These are phyloP conservation scores for Vigna nakashimae DNA, from an alignment of 306 rosid genomes.

Conservation along the genomic window DNA sequence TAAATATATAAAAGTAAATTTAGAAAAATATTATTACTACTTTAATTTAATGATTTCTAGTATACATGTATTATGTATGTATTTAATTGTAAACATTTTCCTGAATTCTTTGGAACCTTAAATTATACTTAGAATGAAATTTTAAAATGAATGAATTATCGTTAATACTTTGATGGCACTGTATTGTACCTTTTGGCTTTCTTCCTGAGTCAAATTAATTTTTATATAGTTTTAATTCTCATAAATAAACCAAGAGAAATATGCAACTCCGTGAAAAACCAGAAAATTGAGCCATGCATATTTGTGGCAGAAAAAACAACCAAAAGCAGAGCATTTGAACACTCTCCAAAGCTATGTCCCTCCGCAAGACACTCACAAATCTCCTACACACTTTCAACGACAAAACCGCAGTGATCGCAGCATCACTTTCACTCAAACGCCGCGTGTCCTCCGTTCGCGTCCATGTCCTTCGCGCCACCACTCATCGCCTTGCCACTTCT, in stretches of 20 bases:
- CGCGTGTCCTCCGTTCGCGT: conserved; percentile 50
- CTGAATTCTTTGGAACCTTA: too few relatives aligned
- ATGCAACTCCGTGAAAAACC: not conserved
- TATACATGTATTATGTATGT: too few relatives aligned
- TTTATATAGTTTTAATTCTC: not conserved
- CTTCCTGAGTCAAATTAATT: not conserved
- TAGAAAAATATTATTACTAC: too few relatives aligned
- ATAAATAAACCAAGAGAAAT: not conserved
- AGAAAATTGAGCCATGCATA: not conserved
- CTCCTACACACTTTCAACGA: conserved; percentile 60
- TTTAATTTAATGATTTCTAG: too few relatives aligned
- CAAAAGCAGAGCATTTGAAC: not conserved
- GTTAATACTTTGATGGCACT: too few relatives aligned
- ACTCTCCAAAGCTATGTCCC: conserved; percentile 41
- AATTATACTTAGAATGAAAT: too few relatives aligned
- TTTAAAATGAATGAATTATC: too few relatives aligned
- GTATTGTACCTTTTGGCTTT: not conserved
- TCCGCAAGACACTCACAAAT: conserved; percentile 47
- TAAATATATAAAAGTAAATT: too few relatives aligned
- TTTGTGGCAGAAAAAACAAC: not conserved
- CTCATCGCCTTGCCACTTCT: conserved; percentile 52
- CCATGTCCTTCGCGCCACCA: conserved; percentile 72
- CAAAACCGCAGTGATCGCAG: conserved; percentile 63
- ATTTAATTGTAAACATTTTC: too few relatives aligned
- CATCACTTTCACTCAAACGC: conserved; percentile 57